These are phyloP conservation scores for Debaryomycetaceae sp. DNA, from an alignment of 1,139 yeast species.

Conservation along the genomic window DNA sequence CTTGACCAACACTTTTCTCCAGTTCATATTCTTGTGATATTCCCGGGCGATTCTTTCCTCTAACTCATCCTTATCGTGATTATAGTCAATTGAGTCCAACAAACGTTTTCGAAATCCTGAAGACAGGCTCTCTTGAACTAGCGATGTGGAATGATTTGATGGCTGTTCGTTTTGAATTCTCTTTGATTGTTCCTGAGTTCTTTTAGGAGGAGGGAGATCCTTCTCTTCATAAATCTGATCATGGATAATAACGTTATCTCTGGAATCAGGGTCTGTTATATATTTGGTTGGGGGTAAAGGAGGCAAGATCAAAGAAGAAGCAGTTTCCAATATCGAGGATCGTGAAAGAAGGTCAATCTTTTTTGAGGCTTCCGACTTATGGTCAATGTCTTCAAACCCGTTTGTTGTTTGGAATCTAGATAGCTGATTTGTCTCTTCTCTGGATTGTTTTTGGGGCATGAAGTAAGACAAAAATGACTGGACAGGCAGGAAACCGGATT, in stretches of 20 bases:
- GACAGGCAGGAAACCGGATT: constrained; percentile 26
- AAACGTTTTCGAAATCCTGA: constrained; percentile 15
- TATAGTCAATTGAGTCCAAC: constrained; percentile 19
- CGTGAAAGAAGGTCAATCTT: constrained; percentile 47
- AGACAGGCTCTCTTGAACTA: neutral
- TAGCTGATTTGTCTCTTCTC: constrained; percentile 21
- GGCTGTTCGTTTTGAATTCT: neutral
- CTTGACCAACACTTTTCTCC: constrained; percentile 90
- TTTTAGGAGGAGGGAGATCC: constrained; percentile 26
- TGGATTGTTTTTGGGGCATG: constrained; percentile 42
- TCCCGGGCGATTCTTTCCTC: constrained; percentile 88
- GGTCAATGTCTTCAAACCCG: constrained; percentile 6
- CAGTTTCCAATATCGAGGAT: constrained; percentile 79
- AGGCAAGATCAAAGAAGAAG: constrained; percentile 76
- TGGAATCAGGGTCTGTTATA: constrained; percentile 56
- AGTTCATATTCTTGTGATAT: constrained; percentile 80
- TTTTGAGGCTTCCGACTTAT: constrained; percentile 11
- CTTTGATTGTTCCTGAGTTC: neutral
- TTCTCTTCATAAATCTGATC: constrained; percentile 38
- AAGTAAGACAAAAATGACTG: constrained; percentile 46
- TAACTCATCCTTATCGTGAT: constrained; percentile 17
- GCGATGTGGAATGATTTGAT: neutral
- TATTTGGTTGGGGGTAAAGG: constrained; percentile 75
- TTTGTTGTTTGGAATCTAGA: constrained; percentile 29
- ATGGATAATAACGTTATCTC: constrained; percentile 37